Conservation (phyloP, 805 yeast genomes). For the Candida takata region DNA sequence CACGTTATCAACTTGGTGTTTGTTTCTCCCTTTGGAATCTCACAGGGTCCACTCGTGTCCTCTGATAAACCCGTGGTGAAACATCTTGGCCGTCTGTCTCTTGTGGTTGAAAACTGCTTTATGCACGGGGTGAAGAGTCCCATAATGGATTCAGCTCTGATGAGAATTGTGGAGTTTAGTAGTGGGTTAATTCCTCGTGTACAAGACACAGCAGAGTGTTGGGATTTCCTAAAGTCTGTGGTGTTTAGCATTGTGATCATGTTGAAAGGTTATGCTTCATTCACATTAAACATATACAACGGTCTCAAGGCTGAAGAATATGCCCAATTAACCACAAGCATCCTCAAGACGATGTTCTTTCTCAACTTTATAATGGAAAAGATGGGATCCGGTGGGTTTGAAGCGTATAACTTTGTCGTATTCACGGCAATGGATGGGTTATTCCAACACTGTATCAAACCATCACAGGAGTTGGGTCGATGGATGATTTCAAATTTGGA, state of each 20-base stretch:
- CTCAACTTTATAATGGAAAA: constrained; percentile 41
- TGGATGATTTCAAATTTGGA: constrained; percentile 24
- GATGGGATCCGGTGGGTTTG: constrained; percentile 61
- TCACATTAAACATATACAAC: constrained; percentile 27
- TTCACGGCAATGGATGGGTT: constrained; percentile 39
- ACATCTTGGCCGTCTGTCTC: constrained; percentile 43
- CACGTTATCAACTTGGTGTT: constrained; percentile 17
- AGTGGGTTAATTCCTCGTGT: constrained; percentile 4
- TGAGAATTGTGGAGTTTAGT: constrained; percentile 12
- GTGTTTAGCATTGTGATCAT: constrained; percentile 44
- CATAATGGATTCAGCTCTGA: constrained; percentile 11
- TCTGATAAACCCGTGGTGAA: constrained; percentile 34
- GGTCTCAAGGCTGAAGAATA: constrained; percentile 11
- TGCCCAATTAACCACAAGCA: constrained; percentile 22
- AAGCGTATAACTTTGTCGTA: constrained; percentile 54
- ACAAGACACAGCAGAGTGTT: constrained; percentile 17
- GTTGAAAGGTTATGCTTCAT: constrained; percentile 41
- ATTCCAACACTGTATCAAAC: constrained; percentile 22
- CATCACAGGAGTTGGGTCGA: constrained; percentile 25
- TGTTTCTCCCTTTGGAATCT: constrained; percentile 17
- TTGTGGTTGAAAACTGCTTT: constrained; percentile 34
- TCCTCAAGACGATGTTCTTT: constrained; percentile 36
- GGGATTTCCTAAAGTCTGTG: constrained; percentile 34
- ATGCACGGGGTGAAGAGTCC: constrained; percentile 16
- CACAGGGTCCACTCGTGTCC: constrained; percentile 3